Evolutionary conservation across 768 basidiomycete species (phyloP).

Genomic region (Butyriboletus loyo): DNA sequence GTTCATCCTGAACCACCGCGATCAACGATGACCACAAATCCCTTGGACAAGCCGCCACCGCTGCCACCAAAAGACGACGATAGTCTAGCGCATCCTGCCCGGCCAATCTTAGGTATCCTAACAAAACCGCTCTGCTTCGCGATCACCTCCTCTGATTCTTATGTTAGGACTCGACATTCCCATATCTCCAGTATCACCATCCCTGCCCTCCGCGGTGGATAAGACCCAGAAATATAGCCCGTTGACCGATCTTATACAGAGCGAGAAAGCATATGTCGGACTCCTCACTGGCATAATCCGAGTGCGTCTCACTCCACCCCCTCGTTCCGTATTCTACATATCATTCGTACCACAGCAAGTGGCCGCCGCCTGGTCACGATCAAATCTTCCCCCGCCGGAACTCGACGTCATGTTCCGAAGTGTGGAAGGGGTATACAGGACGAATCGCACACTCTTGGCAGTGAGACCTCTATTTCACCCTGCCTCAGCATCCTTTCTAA

Average conservation of each 20-base stretch:
- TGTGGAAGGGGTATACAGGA: conserved; percentile 89
- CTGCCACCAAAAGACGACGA: conserved; percentile 22
- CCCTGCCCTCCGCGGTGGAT: conserved; percentile 33
- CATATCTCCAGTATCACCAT: conserved; percentile 18
- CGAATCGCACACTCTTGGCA: conserved; percentile 75
- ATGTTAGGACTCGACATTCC: conserved; percentile 24
- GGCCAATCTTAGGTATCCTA: conserved; percentile 19
- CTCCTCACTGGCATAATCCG: conserved; percentile 86
- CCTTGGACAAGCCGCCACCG: conserved; percentile 2
- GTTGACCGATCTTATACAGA: conserved; percentile 88
- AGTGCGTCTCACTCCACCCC: conserved; percentile 45
- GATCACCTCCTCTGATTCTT: conserved; percentile 16
- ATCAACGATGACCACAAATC: conserved; percentile 1
- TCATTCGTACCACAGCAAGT: conserved; percentile 64
- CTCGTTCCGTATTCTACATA: conserved; percentile 7
- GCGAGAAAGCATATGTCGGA: conserved; percentile 90
- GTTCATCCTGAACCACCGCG: no score
- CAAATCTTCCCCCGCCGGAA: conserved; percentile 89
- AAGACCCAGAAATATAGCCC: conserved; percentile 74
- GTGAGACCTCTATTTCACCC: conserved; percentile 36
- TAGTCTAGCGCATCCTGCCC: not conserved
- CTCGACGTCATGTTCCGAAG: conserved; percentile 94
- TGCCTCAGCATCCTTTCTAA: conserved; percentile 6
- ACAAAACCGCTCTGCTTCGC: not conserved
- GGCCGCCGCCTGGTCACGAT: conserved; percentile 95